Evolutionary conservation across 2,329 filamentous ascomycete species (phyloP), one percentile per base, ranked within the genome.

Genomic region (Septoria linicola): DNA sequence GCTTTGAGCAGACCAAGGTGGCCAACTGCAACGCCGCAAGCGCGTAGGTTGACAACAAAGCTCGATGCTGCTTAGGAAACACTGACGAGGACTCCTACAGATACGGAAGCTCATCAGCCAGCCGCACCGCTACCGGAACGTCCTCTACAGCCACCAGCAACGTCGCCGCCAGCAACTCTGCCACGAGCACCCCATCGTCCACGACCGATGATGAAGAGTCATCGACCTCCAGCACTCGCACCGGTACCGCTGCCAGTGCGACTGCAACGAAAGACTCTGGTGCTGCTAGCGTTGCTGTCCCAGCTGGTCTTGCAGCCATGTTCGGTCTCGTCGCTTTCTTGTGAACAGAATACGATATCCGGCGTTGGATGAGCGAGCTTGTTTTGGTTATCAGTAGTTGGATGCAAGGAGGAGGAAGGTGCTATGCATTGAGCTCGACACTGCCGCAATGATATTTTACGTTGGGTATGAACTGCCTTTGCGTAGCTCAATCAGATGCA

Each of bases 71-170:
- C 4, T 39, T 14, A 21, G 8, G 23, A 27, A 5, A n/a, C 32
- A 4, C 47, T 49, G 8, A 32, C 35, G 17, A 13, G 10, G 6
- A 20, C 19, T 17, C 17, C 21, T 21, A 14, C 42, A 55, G 50
- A 20, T 50, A 58, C 37, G 39, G 47, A 27, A 55, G 73, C 70
- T 51, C 75, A 79, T 51, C 74, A 66, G 57, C 75, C 80, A 40
- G 77, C 79, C 35, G 81, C 80, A 56, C 78, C 72, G 41, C 77
- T 74, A 51, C 64, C 63, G 42, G 64, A 59, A 19, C 66, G 57
- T 45, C 47, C 7, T 39, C 50, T 14, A 50, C 53, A 3, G 36
- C 53, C 39, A 53, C 45, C 23, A 50, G 21, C 35, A 40, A 32
- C 21, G 16, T 46, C 21, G 23, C 41, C 21, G 23, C 52, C 10